phyloP scores from a whole-genome alignment of 768 basidiomycete species.

The Lactifluus piperatus region DNA sequence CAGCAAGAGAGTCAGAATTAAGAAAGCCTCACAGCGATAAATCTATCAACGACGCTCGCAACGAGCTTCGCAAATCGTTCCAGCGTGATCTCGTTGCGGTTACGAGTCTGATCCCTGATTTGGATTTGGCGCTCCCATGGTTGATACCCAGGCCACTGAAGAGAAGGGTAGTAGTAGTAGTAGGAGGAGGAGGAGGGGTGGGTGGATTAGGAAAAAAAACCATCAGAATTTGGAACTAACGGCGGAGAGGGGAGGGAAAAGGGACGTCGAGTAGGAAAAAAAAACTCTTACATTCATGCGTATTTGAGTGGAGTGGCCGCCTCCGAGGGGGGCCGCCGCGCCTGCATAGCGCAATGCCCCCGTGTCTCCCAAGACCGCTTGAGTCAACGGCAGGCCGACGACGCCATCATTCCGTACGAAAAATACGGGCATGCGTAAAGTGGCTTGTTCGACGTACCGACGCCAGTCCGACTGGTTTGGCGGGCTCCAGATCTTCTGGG shows the following conservation, averaged over 20 bases:
- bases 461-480: slow-evolving; percentile 16
- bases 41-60: slow-evolving; percentile 14
- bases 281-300: slow-evolving; percentile 3
- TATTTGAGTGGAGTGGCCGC: slow-evolving; percentile 13
- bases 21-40: slow-evolving; percentile 7
- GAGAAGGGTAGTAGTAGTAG: too few relatives aligned
- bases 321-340: slow-evolving; percentile 6
- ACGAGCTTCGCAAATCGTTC: slow-evolving; percentile 14
- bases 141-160: slow-evolving; percentile 16
- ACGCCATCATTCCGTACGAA: slow-evolving; percentile 8
- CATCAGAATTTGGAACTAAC: too few relatives aligned
- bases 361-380: slow-evolving; percentile 1
- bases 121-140: slow-evolving; percentile 15
- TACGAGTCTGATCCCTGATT: slow-evolving; percentile 14
- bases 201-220: not conserved
- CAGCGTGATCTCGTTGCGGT: slow-evolving; percentile 16
- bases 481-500: slow-evolving; percentile 13
- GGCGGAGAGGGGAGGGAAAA: not conserved
- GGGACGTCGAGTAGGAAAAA: not conserved
- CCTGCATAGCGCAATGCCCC: not conserved
- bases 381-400: slow-evolving; percentile 4
- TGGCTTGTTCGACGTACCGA: slow-evolving; percentile 15
- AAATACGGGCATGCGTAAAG: slow-evolving; percentile 13
- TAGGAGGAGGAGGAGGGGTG: too few relatives aligned
- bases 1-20: not conserved